Evolutionary conservation across 2,329 filamentous ascomycete genomes (phyloP).

Genomic region (Bisporella sp.): DNA sequence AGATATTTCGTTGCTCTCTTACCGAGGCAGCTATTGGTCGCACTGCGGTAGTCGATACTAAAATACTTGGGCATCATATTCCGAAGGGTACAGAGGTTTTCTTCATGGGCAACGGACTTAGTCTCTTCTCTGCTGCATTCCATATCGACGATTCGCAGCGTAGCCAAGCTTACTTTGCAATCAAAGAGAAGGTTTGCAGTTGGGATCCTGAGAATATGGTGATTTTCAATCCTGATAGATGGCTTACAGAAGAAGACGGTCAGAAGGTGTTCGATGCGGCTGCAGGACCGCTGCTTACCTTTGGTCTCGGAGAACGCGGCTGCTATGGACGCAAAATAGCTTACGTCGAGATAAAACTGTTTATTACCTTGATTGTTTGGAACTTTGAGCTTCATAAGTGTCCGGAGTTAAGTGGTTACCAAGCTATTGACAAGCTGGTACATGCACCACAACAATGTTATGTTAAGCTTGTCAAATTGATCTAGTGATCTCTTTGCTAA

Average conservation of each 20-base stretch:
- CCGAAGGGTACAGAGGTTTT: conserved; percentile 31
- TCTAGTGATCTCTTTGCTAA: too few relatives aligned
- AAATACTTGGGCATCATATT: conserved; percentile 28
- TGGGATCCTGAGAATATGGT: conserved; percentile 24
- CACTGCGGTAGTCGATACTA: conserved; percentile 24
- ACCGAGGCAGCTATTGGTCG: conserved; percentile 27
- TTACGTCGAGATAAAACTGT: conserved; percentile 27
- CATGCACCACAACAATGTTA: conserved; percentile 7
- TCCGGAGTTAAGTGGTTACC: conserved; percentile 4
- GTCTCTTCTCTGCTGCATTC: conserved; percentile 16
- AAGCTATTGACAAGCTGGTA: conserved; percentile 2
- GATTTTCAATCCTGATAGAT: conserved; percentile 32
- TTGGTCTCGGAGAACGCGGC: conserved; percentile 30
- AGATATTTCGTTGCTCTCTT: conserved; percentile 28
- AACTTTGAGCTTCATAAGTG: conserved; percentile 7
- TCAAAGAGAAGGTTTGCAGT: conserved; percentile 14
- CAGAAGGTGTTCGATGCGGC: conserved; percentile 23
- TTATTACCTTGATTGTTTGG: conserved; percentile 9
- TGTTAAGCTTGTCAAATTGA: not conserved
- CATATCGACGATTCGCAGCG: conserved; percentile 19
- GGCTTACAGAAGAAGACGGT: conserved; percentile 17
- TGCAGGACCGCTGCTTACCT: conserved; percentile 31
- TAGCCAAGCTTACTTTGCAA: not conserved
- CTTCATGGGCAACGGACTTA: conserved; percentile 16
- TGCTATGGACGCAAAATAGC: conserved; percentile 35